Base-by-base conservation (phyloP, 2,329 filamentous ascomycete genomes). In the Epichloe brachyelytri region DNA sequence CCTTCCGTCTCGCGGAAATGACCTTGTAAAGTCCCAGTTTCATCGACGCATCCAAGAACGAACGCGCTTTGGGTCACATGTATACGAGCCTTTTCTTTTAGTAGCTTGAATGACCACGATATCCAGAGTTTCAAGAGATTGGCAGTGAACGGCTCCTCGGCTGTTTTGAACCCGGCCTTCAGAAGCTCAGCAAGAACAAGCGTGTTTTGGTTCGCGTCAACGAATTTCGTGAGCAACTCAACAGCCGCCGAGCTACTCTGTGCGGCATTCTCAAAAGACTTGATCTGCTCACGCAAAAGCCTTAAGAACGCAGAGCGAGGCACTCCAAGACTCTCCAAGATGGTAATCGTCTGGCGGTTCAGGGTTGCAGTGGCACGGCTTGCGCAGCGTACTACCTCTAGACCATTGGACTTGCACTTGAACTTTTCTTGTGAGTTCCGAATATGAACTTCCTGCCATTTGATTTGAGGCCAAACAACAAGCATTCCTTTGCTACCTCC, bases 31-130 rank as follows among this genome's bases (percentile, higher is more conserved):
- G 76, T 85, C 1, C 72, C 76, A 0, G 86, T 91, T 66, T 98
- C 93, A 57, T 98, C 93, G 5, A 91, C 80, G 55, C 87, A 89
- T 3, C 91, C 93, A 6, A 97, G 77, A 0, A 97, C 74, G 62
- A 94, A 95, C 0, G 89, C 90, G 1, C 91, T 89, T 52, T 91
- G 69, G 6, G 88, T 82, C 10, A 98, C 77, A 2, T 82, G 75
- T 43, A 98, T 88, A 30, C 85, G 84, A 0, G 91, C 89, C 59
- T 96, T 97, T 58, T 97, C 89, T 59, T 95, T 96, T 17, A 98
- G 76, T 12, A 85, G 78, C 61, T 95, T 95, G 57, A 95, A 79
- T 1, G 85, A 88, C 86, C 88, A 97, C 1, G 88, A 80, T 55
- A 85, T 78, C 91, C 93, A 98, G 0, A 97, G 73, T 37, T 82